Evolutionary conservation across 2,329 filamentous ascomycete genomes (phyloP).

Genomic region (Fusarium robinianum): DNA sequence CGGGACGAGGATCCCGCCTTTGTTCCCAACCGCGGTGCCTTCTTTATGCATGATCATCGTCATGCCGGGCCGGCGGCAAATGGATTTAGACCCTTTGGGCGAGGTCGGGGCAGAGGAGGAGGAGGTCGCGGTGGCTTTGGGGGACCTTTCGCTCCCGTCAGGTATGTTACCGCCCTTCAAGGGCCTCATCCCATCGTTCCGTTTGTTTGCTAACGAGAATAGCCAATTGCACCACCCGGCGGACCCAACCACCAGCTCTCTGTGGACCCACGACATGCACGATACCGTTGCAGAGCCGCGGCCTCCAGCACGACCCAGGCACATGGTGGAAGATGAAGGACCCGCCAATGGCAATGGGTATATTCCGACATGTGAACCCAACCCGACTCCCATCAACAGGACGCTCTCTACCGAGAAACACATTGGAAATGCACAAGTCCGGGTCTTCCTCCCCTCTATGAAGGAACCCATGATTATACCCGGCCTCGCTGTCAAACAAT

Average conservation of each 20-base stretch:
- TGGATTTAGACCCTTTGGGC: slow-evolving; percentile 73
- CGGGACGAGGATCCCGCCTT: slow-evolving; percentile 89
- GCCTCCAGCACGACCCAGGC: slow-evolving; percentile 47
- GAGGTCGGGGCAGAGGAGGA: slow-evolving; percentile 66
- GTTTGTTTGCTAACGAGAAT: slow-evolving; percentile 37
- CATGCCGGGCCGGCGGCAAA: slow-evolving; percentile 77
- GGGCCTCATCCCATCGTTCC: slow-evolving; percentile 6
- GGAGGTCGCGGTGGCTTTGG: slow-evolving; percentile 63
- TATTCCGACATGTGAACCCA: slow-evolving; percentile 62
- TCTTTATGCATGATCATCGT: slow-evolving; percentile 96
- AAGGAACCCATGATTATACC: slow-evolving; percentile 71
- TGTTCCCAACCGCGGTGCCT: slow-evolving; percentile 90
- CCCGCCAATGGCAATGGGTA: slow-evolving; percentile 59
- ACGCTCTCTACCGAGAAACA: slow-evolving; percentile 82
- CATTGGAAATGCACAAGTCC: slow-evolving; percentile 82
- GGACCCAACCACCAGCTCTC: slow-evolving; percentile 70
- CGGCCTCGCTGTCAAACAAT: slow-evolving; percentile 81
- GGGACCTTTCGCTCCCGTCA: slow-evolving; percentile 62
- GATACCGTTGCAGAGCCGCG: slow-evolving; percentile 63
- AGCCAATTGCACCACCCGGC: slow-evolving; percentile 51
- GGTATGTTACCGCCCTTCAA: slow-evolving; percentile 54
- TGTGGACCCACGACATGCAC: slow-evolving; percentile 96
- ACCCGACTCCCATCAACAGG: slow-evolving; percentile 69
- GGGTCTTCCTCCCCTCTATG: slow-evolving; percentile 80
- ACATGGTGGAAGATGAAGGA: slow-evolving; percentile 52